Conservation (phyloP, 2,329 filamentous ascomycete genomes). For the Neonectria faginata region DNA sequence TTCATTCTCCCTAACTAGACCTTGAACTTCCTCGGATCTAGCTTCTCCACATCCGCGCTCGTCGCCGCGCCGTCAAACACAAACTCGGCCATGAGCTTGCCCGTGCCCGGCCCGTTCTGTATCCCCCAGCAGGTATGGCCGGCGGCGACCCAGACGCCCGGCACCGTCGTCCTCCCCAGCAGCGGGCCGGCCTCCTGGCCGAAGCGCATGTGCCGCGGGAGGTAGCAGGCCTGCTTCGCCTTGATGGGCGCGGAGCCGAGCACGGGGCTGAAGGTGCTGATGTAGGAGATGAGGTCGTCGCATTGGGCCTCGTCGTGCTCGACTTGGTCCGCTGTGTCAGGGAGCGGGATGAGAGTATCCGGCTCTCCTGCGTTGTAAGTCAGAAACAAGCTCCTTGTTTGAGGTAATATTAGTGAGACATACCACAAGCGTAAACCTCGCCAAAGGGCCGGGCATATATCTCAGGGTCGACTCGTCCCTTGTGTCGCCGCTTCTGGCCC, state of each 20-base stretch:
- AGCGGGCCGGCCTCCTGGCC: conserved; percentile 76
- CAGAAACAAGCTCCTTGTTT: not conserved
- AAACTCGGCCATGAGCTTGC: conserved; percentile 82
- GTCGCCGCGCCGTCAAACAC: conserved; percentile 77
- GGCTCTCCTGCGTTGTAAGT: conserved; percentile 70
- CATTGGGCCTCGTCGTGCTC: conserved; percentile 80
- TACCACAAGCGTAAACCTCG: conserved; percentile 93
- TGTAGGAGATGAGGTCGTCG: conserved; percentile 86
- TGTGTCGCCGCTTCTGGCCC: conserved; percentile 65
- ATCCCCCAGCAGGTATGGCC: conserved; percentile 99
- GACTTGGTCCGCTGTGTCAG: conserved; percentile 80
- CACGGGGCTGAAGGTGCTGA: conserved; percentile 72
- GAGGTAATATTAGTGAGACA: conserved; percentile 30
- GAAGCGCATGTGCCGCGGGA: conserved; percentile 78
- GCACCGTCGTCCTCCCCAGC: conserved; percentile 78
- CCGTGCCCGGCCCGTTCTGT: conserved; percentile 92
- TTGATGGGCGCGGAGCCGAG: conserved; percentile 77
- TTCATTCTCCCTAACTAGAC: conserved; percentile 51
- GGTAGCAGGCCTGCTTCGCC: conserved; percentile 89
- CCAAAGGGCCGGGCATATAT: conserved; percentile 91
- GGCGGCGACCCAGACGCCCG: conserved; percentile 82
- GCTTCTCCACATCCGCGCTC: conserved; percentile 73
- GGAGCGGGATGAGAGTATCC: conserved; percentile 80
- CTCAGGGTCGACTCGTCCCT: conserved; percentile 81
- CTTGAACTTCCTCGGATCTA: conserved; percentile 76